Percentiles rank a stretch among this genome's conserved stretches.
These are phyloP conservation scores for Saccharomyces pastorianus DNA, from an alignment of 1,139 yeast species.

Conservation along the genomic window DNA sequence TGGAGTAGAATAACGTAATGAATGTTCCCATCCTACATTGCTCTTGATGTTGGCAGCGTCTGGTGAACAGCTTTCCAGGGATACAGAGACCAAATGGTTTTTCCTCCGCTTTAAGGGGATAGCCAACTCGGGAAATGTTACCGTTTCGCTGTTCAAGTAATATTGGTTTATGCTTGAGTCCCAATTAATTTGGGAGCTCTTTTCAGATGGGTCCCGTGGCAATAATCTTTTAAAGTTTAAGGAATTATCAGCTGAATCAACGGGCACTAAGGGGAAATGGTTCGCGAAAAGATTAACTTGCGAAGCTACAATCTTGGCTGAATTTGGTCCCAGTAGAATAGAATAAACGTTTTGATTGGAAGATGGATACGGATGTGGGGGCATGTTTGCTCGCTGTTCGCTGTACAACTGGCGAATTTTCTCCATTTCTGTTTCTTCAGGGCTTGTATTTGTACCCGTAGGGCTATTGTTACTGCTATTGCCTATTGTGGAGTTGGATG, in stretches of 20 bases:
- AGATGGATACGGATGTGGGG: conserved; percentile 19
- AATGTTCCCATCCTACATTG: conserved; percentile 32
- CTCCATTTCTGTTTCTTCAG: conserved; percentile 2
- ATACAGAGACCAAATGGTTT: conserved; percentile 17
- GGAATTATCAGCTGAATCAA: conserved; percentile 9
- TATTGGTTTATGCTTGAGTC: conserved; percentile 23
- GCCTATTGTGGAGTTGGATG: conserved; percentile 2
- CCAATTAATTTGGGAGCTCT: conserved; percentile 8
- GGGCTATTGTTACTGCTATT: background rate
- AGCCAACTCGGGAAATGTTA: conserved; percentile 24
- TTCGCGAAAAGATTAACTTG: conserved; percentile 21
- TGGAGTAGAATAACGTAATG: conserved; percentile 49
- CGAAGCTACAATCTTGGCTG: conserved; percentile 19
- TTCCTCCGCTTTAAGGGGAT: background rate
- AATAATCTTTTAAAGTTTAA: conserved; percentile 20
- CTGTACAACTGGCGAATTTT: background rate
- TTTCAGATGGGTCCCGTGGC: conserved; percentile 12
- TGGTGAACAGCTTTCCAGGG: conserved; percentile 23
- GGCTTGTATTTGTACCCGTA: conserved; percentile 2
- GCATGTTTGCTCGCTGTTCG: conserved; percentile 6
- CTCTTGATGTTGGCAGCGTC: conserved; percentile 12
- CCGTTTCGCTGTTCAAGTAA: conserved; percentile 19
- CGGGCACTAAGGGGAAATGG: conserved; percentile 28
- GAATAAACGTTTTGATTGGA: conserved; percentile 19
- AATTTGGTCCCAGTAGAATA: conserved; percentile 21